Conservation (phyloP, 805 yeast species). For the Yarrowia bubula region DNA sequence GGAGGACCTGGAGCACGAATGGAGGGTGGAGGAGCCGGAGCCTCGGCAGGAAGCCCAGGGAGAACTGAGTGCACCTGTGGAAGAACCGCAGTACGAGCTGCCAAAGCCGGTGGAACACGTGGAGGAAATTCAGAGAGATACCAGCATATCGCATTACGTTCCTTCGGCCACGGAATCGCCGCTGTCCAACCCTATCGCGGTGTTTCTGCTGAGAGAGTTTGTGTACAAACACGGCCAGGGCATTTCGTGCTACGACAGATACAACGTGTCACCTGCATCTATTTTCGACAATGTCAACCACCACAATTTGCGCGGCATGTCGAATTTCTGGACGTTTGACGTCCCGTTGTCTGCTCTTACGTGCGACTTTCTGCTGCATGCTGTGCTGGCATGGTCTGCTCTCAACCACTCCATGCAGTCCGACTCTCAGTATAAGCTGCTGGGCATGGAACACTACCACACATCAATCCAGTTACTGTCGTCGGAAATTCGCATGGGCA, state of each 20-base stretch:
- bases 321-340: constrained; percentile 20
- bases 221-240: constrained; percentile 19
- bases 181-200: not conserved
- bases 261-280: constrained; percentile 8
- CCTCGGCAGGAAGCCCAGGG: not conserved
- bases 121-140: not conserved
- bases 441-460: constrained; percentile 11
- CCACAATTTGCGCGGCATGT: constrained; percentile 1
- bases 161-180: constrained; percentile 18
- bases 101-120: not conserved
- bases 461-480: constrained; percentile 5
- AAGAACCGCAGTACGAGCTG: not conserved
- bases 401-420: constrained; percentile 1
- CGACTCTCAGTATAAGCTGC: not conserved
- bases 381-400: constrained; percentile 12
- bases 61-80: too few relatives aligned
- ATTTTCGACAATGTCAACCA: constrained; percentile 18
- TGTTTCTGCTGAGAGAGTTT: constrained; percentile 7
- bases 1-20: constrained; percentile 10
- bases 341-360: constrained; percentile 8
- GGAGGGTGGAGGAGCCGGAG: not conserved
- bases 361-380: constrained; percentile 4
- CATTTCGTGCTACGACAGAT: constrained; percentile 14
- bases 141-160: not conserved
- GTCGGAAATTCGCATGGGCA: constrained; percentile 13